phyloP scores from a whole-genome alignment of 768 basidiomycete genomes.

The Trichaptum fuscoviolaceum region DNA sequence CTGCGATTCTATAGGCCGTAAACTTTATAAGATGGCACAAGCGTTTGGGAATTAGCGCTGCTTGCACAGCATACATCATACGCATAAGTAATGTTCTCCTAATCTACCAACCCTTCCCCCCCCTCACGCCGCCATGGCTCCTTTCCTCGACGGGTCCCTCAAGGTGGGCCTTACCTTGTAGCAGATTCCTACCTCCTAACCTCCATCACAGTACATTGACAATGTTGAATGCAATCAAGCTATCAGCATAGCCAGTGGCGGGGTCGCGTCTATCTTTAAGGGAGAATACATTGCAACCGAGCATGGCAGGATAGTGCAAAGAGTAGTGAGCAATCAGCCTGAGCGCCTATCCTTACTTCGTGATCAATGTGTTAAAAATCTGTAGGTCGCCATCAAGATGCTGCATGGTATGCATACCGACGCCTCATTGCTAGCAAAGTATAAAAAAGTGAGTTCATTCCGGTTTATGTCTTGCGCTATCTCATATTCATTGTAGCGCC shows the following conservation, averaged over 20 bases:
- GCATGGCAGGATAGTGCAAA: neutral
- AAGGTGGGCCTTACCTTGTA: neutral
- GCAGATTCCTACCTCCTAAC: neutral
- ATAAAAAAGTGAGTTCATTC: neutral
- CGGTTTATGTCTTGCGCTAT: neutral
- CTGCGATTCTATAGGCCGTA: neutral
- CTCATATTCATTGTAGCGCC: neutral
- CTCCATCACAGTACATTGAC: neutral
- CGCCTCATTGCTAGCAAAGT: neutral
- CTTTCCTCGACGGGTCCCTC: neutral
- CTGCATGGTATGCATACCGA: neutral
- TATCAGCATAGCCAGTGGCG: neutral
- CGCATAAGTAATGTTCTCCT: neutral
- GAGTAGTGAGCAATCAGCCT: neutral
- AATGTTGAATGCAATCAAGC: neutral
- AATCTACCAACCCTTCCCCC: neutral
- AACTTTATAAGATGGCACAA: neutral
- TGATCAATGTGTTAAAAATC: neutral
- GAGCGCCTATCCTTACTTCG: neutral
- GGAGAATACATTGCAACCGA: neutral
- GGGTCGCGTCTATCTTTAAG: neutral
- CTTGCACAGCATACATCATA: neutral
- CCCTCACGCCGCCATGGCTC: neutral
- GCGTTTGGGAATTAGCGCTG: neutral
- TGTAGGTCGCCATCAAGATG: neutral